These are phyloP conservation scores for Pseudogymnoascus sp. DNA, from an alignment of 2,329 filamentous ascomycete genomes.

Conservation along the genomic window DNA sequence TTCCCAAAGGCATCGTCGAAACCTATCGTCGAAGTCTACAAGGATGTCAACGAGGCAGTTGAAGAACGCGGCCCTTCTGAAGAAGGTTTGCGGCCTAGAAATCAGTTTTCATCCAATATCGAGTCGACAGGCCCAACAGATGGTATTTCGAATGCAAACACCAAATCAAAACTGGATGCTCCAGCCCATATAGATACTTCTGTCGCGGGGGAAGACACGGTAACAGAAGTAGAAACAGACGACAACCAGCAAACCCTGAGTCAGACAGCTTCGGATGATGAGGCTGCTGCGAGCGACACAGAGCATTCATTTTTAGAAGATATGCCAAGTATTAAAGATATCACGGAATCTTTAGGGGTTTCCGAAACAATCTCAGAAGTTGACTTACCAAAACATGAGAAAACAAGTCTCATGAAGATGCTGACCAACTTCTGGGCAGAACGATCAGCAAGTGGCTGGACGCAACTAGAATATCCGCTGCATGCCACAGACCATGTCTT, in stretches of 20 bases:
- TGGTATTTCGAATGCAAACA: not conserved
- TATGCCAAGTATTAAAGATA: slow-evolving; percentile 53
- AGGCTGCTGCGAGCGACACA: slow-evolving; percentile 61
- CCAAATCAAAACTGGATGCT: not conserved
- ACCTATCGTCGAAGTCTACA: slow-evolving; percentile 92
- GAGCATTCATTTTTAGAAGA: slow-evolving; percentile 66
- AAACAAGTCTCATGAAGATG: slow-evolving; percentile 89
- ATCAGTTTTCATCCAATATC: not conserved
- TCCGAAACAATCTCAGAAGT: slow-evolving; percentile 52
- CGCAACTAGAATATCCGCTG: slow-evolving; percentile 84
- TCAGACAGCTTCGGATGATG: slow-evolving; percentile 61
- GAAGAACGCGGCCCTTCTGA: slow-evolving; percentile 65
- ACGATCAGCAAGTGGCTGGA: slow-evolving; percentile 90
- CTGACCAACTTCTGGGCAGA: slow-evolving; percentile 98
- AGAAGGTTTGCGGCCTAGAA: slow-evolving; percentile 42
- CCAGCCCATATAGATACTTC: slow-evolving; percentile 21
- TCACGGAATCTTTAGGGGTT: slow-evolving; percentile 50
- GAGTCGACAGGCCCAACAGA: not conserved
- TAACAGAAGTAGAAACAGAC: slow-evolving; percentile 34
- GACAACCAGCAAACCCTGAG: slow-evolving; percentile 41
- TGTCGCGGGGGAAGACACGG: slow-evolving; percentile 24
- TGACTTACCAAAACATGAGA: slow-evolving; percentile 86
- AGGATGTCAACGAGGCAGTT: slow-evolving; percentile 87
- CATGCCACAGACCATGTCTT: slow-evolving; percentile 88
- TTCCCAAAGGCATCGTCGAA: slow-evolving; percentile 90